phyloP scores from a whole-genome alignment of 768 basidiomycete species.

The Amanita molliuscula region DNA sequence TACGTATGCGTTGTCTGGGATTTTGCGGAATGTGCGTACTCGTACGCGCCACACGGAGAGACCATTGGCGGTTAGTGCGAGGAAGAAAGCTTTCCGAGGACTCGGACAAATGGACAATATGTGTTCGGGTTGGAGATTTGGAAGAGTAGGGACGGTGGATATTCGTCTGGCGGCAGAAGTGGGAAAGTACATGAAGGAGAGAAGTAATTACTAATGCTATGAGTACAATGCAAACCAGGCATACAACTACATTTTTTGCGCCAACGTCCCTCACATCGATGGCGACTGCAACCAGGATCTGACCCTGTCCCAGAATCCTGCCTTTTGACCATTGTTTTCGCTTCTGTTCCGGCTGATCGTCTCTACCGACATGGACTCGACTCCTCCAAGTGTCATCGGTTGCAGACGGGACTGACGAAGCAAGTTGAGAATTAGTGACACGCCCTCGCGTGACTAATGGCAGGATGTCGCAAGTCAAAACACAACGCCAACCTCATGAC shows the following conservation, averaged over 20 bases:
- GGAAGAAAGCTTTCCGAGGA: slow-evolving; percentile 71
- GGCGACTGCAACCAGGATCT: slow-evolving; percentile 32
- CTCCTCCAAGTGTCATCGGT: slow-evolving; percentile 38
- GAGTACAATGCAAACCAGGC: slow-evolving; percentile 4
- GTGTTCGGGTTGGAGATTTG: slow-evolving; percentile 47
- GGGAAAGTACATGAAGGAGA: slow-evolving; percentile 67
- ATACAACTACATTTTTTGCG: neutral
- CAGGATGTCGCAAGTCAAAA: slow-evolving; percentile 5
- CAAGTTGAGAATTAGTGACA: slow-evolving; percentile 69
- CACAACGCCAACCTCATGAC: neutral
- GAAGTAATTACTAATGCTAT: slow-evolving; percentile 6
- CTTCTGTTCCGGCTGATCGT: neutral
- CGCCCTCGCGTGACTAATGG: slow-evolving; percentile 73
- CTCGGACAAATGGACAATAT: slow-evolving; percentile 52
- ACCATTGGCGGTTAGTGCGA: slow-evolving; percentile 59
- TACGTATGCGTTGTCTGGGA: slow-evolving; percentile 1
- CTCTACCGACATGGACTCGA: slow-evolving; percentile 8
- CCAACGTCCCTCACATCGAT: slow-evolving; percentile 8
- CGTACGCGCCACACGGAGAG: slow-evolving; percentile 76
- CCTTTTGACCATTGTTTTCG: slow-evolving; percentile 4
- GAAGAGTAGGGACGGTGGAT: slow-evolving; percentile 58
- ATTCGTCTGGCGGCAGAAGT: slow-evolving; percentile 70
- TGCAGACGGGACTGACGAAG: slow-evolving; percentile 71
- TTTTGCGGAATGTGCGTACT: slow-evolving; percentile 31
- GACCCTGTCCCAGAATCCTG: slow-evolving; percentile 27